Base-by-base conservation (phyloP, 1,139 yeast genomes). In the Casaregolazyma lundiana region DNA sequence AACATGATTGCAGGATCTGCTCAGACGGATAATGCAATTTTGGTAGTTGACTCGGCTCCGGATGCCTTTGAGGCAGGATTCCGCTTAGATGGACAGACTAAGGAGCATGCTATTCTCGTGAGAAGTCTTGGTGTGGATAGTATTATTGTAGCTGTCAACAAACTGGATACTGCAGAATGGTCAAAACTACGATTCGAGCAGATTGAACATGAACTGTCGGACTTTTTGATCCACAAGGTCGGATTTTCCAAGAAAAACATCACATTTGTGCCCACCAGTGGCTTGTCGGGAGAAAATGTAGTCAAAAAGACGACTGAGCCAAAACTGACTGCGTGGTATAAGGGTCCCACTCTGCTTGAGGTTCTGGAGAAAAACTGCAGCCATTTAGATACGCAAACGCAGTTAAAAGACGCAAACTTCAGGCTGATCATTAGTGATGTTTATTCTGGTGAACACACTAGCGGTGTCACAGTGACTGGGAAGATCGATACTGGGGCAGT, bases 1-100 rank as follows among this genome's bases (percentile, higher is more conserved):
- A 95, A 90, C 65, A 92, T 95, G 88, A 92, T 94, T 66, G 94
- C 96, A 39, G 99, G 98, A 52, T 94, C 95, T 0, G 77, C 95
- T 9, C 97, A 90, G 50, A 76, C 75, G 1, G 94, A 85, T 56
- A 67, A 81, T 46, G 92, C 90, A 0, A 70, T 85, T 24, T 68
- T 84, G 38, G 87, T 85, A 8, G 77, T 85, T 11, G 98, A 94
- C 64, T 72, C 95, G 6, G 79, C 84, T 22, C 75, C 78, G 1
- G 86, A 89, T 47, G 96, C 95, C 2, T 92, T 89, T 66, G 96
- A 92, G 67, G 75, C 90, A 3, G 96, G 97, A 0, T 90, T 92
- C 60, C 72, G 78, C 35, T 67, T 83, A 52, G 89, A 85, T 62
- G 98, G 98, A 0, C 97, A 92, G 66, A 90, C 97, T 0, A 88